Percentiles rank a stretch among this genome's conserved stretches.
These are phyloP conservation scores for Pseudogymnoascus sp. DNA, from an alignment of 2,329 filamentous ascomycete species.

Conservation along the genomic window DNA sequence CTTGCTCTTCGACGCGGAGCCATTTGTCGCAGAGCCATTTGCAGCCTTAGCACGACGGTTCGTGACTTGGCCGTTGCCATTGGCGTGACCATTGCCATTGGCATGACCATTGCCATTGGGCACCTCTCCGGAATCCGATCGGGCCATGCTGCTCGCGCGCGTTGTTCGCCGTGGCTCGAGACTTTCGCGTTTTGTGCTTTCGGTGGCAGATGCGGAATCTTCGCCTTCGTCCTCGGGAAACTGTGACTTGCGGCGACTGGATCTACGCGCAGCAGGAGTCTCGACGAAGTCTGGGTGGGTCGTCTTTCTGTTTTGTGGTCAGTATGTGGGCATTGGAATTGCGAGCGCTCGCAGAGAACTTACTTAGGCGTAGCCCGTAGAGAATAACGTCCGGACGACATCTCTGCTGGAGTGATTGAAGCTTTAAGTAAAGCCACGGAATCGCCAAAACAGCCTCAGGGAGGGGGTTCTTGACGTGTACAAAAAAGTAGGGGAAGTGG, in stretches of 20 bases:
- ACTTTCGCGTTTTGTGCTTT: constrained; percentile 22
- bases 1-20: constrained; percentile 10
- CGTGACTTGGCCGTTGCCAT: constrained; percentile 11
- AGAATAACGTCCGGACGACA: constrained; percentile 1
- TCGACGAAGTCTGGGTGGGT: constrained; percentile 44
- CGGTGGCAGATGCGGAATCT: constrained; percentile 29
- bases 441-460: background rate
- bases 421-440: constrained; percentile 8
- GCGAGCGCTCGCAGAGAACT: background rate
- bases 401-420: constrained; percentile 6
- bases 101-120: constrained; percentile 13
- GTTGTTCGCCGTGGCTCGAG: constrained; percentile 19
- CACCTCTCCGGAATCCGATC: constrained; percentile 10
- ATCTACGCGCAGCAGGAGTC: constrained; percentile 39
- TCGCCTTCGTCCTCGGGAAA: constrained; percentile 27
- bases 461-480: constrained; percentile 6
- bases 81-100: constrained; percentile 13
- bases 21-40: constrained; percentile 10
- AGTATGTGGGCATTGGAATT: constrained; percentile 15
- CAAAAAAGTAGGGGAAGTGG: constrained; percentile 9
- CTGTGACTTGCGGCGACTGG: constrained; percentile 34
- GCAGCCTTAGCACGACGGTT: constrained; percentile 1
- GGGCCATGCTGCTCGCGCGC: constrained; percentile 2
- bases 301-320: constrained; percentile 36
- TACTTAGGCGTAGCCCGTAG: background rate